Percentiles rank a stretch among this genome's conserved stretches.
These are phyloP conservation scores for Fusarium drepaniforme DNA, from an alignment of 2,329 filamentous ascomycete genomes.

Conservation along the genomic window DNA sequence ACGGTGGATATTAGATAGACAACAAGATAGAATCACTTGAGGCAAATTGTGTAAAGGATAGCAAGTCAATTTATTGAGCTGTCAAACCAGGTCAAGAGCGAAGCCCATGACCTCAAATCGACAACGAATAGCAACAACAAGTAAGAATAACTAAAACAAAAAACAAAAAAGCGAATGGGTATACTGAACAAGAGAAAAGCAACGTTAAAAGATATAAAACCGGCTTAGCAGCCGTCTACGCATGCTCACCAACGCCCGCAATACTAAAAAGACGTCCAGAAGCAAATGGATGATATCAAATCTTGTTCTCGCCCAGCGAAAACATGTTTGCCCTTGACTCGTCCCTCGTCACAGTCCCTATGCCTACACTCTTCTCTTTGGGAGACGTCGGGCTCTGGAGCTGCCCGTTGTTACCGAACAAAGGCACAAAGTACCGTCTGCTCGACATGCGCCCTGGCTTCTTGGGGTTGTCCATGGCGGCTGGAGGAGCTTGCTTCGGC, in stretches of 20 bases:
- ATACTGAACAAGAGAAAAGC: not conserved
- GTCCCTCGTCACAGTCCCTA: conserved; percentile 26
- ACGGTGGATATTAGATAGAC: too few species aligned
- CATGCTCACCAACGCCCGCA: conserved; percentile 1
- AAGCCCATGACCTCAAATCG: not conserved
- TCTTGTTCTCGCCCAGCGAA: conserved; percentile 30
- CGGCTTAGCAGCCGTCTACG: not conserved
- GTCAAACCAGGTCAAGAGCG: not conserved
- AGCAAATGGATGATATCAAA: conserved; percentile 18
- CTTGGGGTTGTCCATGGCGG: not conserved
- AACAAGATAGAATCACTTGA: too few species aligned
- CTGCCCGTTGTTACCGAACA: conserved; percentile 27
- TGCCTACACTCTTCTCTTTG: not conserved
- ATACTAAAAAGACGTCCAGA: not conserved
- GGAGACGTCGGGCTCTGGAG: conserved; percentile 30
- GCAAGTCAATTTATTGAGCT: not conserved
- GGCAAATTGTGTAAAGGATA: not conserved
- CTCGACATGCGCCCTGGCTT: conserved; percentile 7
- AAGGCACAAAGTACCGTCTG: conserved; percentile 37
- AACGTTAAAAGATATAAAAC: not conserved
- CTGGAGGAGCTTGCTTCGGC: not conserved
- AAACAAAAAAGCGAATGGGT: not conserved
- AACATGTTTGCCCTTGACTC: conserved; percentile 20
- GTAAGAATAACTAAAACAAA: not conserved
- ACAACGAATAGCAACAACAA: not conserved